Base-by-base conservation (phyloP, 2,329 filamentous ascomycete genomes). In the Huntiella abstrusa region DNA sequence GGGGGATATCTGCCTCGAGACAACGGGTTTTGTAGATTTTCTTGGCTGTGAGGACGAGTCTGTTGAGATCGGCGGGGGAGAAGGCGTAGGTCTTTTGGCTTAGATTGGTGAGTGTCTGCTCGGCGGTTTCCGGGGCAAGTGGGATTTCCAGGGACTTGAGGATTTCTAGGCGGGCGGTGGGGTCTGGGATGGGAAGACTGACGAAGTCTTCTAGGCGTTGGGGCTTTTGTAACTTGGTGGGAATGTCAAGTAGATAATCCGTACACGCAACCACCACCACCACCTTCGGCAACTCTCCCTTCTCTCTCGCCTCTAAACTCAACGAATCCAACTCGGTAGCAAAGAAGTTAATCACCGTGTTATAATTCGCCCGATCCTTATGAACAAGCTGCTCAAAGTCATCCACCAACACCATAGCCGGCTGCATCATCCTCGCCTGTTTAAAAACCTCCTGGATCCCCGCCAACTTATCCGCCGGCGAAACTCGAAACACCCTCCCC, bases 41-140 rank as follows among this genome's bases (percentile, higher is more conserved):
- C 49, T 54, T 58, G 1, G 61, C 57, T 17, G 57, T 58, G 4
- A 51, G 36, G 4, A 81, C 65, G 0, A 95, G 65, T 11, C 69
- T 71, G n/a, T 67, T 64, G 1, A 95, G 65, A 58, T 95, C 87
- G 1, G 73, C 71, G 4, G 82, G 81, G 32, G 84, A 92, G 59
- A 84, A 95, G 3, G 87, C 88, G 56, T 95, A 86, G 0, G 87
- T 92, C 47, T 76, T 74, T 51, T 82, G 73, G 37, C 80, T 80
- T 38, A 93, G 63, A 13, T 68, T 63, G 3, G 68, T 62, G 13
- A 85, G 62, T 7, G 75, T 63, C 1, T 62, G 61, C 3, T 78
- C 67, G 46, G 60, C 65, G 6, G 64, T 64, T 6, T 64, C 68
- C 3, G 66, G 55, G n/a, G 58, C 63, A 40, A 73, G 63, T 22